Percentiles rank a stretch among this genome's conserved stretches.
These are phyloP conservation scores for Tulasnella sp. DNA, from an alignment of 768 basidiomycete species.

Conservation along the genomic window DNA sequence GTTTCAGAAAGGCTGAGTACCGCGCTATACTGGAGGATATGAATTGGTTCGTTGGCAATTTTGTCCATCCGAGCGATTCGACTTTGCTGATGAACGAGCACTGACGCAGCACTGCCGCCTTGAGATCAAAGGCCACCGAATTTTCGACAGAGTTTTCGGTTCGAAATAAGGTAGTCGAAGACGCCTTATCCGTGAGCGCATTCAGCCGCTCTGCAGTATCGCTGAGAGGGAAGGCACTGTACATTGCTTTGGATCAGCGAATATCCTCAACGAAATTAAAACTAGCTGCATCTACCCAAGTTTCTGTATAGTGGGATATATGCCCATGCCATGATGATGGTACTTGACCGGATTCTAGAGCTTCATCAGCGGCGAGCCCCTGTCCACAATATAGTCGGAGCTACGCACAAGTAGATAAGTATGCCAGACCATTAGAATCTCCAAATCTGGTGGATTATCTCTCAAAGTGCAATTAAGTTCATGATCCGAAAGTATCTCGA, in stretches of 20 bases:
- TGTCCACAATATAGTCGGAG: background rate
- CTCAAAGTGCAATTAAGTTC: background rate
- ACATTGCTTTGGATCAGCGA: background rate
- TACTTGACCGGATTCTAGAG: conserved; percentile 11
- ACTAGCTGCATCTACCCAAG: conserved; percentile 1
- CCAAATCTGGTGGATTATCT: background rate
- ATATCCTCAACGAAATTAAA: background rate
- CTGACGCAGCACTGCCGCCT: conserved; percentile 16
- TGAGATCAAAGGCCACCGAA: background rate
- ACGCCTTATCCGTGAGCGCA: background rate
- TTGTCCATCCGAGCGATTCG: conserved; percentile 14
- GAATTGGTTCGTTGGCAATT: background rate
- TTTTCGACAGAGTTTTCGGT: background rate
- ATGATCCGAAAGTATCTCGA: background rate
- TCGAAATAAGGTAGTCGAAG: no score
- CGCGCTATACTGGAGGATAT: conserved; percentile 12
- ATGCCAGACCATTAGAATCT: conserved; percentile 15
- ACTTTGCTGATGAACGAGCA: conserved; percentile 18
- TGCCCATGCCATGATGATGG: background rate
- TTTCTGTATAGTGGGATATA: background rate
- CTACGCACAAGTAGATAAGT: conserved; percentile 12
- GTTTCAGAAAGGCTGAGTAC: conserved; percentile 18
- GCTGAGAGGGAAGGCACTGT: background rate
- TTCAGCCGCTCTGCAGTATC: background rate
- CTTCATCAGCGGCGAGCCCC: background rate